These are phyloP conservation scores for Nitzschia palea DNA, from an alignment of 108 stramenopile genomes.

Conservation along the genomic window DNA sequence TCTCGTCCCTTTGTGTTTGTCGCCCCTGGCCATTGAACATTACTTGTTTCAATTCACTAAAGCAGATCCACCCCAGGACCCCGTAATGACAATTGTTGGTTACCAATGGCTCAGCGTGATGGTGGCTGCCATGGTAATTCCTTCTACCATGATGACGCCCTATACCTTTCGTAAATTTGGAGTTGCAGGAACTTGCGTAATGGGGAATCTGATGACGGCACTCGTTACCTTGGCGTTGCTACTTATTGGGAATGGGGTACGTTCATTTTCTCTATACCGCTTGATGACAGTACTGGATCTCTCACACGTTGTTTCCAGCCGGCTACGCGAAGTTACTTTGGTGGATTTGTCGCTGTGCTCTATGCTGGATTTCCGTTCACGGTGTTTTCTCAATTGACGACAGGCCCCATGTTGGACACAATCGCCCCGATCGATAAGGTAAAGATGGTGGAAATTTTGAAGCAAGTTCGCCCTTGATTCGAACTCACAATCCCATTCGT, in stretches of 20 bases:
- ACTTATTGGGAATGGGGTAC: slow-evolving; percentile 34
- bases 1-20: slow-evolving; percentile 51
- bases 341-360: slow-evolving; percentile 46
- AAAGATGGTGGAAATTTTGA: background rate
- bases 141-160: slow-evolving; percentile 47
- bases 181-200: slow-evolving; percentile 47
- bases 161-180: slow-evolving; percentile 37
- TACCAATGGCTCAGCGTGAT: slow-evolving; percentile 54
- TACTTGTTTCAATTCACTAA: slow-evolving; percentile 34
- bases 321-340: slow-evolving; percentile 36
- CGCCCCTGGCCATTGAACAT: slow-evolving; percentile 48
- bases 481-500: background rate
- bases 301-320: slow-evolving; percentile 1
- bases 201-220: slow-evolving; percentile 47
- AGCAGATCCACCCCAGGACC: slow-evolving; percentile 23
- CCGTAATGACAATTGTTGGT: slow-evolving; percentile 41
- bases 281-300: background rate
- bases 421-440: slow-evolving; percentile 43
- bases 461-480: background rate
- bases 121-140: slow-evolving; percentile 51
- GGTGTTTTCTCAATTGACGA: slow-evolving; percentile 52
- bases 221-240: slow-evolving; percentile 42
- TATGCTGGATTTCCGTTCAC: slow-evolving; percentile 57
- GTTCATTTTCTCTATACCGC: background rate
- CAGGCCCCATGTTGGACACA: slow-evolving; percentile 56